Evolutionary conservation across 2,329 filamentous ascomycete genomes (phyloP).

Genomic region (Calonectria pseudoturangicola): DNA sequence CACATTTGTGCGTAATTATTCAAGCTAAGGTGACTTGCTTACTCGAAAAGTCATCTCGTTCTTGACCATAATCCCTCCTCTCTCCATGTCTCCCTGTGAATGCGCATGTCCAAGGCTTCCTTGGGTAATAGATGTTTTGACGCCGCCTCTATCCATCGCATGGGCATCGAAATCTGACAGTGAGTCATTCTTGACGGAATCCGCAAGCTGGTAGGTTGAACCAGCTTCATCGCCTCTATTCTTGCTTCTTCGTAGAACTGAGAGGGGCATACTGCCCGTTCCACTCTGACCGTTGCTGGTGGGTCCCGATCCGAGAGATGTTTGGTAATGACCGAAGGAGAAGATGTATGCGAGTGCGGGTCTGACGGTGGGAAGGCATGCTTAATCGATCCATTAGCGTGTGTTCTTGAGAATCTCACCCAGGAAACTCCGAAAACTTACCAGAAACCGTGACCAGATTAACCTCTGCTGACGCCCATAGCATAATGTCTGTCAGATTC

Average conservation of each 20-base stretch:
- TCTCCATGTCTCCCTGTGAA: background rate
- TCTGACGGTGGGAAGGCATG: constrained; percentile 50
- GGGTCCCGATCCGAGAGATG: constrained; percentile 43
- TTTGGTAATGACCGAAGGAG: constrained; percentile 39
- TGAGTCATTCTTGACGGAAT: constrained; percentile 29
- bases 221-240: constrained; percentile 47
- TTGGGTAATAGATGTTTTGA: constrained; percentile 43
- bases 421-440: constrained; percentile 19
- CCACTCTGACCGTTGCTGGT: constrained; percentile 47
- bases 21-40: constrained; percentile 4
- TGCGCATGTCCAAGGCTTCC: constrained; percentile 28
- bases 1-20: background rate
- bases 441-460: constrained; percentile 52
- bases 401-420: accelerated
- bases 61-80: constrained; percentile 52
- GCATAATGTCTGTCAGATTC: constrained; percentile 48
- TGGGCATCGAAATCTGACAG: constrained; percentile 49
- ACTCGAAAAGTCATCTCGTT: constrained; percentile 43
- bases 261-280: constrained; percentile 48
- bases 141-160: constrained; percentile 44
- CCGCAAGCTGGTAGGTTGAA: constrained; percentile 51
- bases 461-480: constrained; percentile 52
- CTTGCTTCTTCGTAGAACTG: constrained; percentile 40
- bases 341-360: constrained; percentile 50
- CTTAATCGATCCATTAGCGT: constrained; percentile 19